Percentiles rank a stretch among this genome's conserved stretches.
Evolutionary conservation across 139 green algal species (phyloP).

Genomic region (Picochlorum sp.): DNA sequence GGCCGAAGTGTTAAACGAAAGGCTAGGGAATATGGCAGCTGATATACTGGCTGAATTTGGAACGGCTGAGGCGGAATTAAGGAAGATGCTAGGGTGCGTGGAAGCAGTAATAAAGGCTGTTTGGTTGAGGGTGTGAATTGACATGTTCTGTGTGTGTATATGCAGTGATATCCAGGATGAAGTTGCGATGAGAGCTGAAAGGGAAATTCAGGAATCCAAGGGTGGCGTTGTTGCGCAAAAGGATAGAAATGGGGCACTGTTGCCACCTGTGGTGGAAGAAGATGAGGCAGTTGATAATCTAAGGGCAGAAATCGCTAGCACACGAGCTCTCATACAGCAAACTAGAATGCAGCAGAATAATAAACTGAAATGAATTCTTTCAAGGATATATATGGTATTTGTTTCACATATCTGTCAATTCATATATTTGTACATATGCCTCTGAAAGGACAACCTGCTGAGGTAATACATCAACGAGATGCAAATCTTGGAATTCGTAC

Average conservation of each 20-base stretch:
- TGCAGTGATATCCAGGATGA: constrained; percentile 39
- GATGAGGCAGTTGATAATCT: constrained; percentile 34
- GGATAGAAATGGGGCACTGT: not conserved
- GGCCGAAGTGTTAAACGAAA: constrained; percentile 35
- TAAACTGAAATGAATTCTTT: not conserved
- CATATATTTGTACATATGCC: constrained; percentile 82
- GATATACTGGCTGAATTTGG: constrained; percentile 30
- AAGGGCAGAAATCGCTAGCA: constrained; percentile 32
- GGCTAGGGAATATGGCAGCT: constrained; percentile 24
- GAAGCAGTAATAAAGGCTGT: not conserved
- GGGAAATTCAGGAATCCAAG: not conserved
- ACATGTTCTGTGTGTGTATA: too few species aligned
- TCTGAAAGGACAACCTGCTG: constrained; percentile 92
- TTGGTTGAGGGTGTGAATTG: too few species aligned
- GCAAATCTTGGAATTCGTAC: constrained; percentile 93
- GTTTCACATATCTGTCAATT: constrained; percentile 11
- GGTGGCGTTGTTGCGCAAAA: constrained; percentile 1
- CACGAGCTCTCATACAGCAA: constrained; percentile 26
- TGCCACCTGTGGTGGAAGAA: constrained; percentile 9
- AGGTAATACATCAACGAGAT: constrained; percentile 84
- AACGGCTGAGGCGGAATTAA: constrained; percentile 29
- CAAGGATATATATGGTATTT: constrained; percentile 9
- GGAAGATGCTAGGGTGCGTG: constrained; percentile 13
- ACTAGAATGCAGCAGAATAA: constrained; percentile 5
- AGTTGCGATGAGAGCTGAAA: constrained; percentile 21